Evolutionary conservation across 352 stramenopile genomes (phyloP).

Genomic region (Globisporangium alternatum): DNA sequence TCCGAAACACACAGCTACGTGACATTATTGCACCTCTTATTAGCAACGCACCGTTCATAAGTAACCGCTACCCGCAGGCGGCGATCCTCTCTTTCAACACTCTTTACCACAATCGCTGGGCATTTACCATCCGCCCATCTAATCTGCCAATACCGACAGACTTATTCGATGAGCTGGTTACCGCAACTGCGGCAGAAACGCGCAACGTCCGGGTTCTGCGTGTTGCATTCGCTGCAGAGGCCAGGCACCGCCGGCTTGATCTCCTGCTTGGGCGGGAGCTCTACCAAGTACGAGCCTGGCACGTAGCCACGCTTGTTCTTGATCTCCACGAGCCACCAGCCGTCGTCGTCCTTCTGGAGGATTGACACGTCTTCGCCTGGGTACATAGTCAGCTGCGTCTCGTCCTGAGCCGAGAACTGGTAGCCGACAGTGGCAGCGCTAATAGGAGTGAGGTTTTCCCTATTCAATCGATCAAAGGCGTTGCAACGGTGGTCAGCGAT

Average conservation of each 20-base stretch:
- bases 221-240: slow-evolving; percentile 67
- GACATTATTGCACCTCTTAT: slow-evolving; percentile 13
- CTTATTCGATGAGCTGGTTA: slow-evolving; percentile 59
- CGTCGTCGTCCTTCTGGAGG: slow-evolving; percentile 83
- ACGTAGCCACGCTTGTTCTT: slow-evolving; percentile 72
- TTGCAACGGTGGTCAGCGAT: neutral
- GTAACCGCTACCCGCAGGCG: neutral
- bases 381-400: slow-evolving; percentile 82
- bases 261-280: slow-evolving; percentile 47
- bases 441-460: slow-evolving; percentile 49
- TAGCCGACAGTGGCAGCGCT: slow-evolving; percentile 63
- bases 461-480: slow-evolving; percentile 16
- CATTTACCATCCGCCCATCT: neutral
- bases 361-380: slow-evolving; percentile 74
- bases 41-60: slow-evolving; percentile 7
- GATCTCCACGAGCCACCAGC: slow-evolving; percentile 81
- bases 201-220: slow-evolving; percentile 69
- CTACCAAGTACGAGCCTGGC: slow-evolving; percentile 79
- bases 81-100: slow-evolving; percentile 1
- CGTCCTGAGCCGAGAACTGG: slow-evolving; percentile 74
- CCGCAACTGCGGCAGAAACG: slow-evolving; percentile 81
- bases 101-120: neutral
- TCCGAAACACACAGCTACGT: slow-evolving; percentile 10
- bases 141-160: neutral
- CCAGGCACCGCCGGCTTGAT: slow-evolving; percentile 36